phyloP scores from a whole-genome alignment of 495 filamentous ascomycete species.

The Podospora pseudopauciseta region DNA sequence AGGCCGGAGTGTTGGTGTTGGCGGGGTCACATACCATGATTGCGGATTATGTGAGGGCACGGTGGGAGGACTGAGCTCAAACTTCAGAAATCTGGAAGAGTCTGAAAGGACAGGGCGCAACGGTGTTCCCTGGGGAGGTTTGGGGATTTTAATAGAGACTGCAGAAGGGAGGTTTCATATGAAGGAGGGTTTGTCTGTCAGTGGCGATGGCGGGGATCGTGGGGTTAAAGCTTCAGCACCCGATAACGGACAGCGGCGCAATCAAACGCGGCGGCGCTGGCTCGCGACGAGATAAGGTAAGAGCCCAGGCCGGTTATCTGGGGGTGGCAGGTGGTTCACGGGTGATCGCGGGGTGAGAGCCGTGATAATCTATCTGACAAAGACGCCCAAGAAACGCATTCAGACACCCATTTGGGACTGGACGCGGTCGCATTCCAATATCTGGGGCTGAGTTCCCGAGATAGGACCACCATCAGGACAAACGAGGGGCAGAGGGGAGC shows the following conservation, averaged over 20 bases:
- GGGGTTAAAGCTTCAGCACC: conserved; percentile 8
- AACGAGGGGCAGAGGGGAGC: background rate
- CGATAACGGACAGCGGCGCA: conserved; percentile 12
- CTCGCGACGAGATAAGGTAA: background rate
- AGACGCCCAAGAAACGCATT: background rate
- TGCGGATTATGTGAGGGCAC: background rate
- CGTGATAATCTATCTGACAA: background rate
- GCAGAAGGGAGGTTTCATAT: background rate
- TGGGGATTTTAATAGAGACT: background rate
- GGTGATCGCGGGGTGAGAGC: conserved; percentile 4
- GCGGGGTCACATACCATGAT: conserved; percentile 16
- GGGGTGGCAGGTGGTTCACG: conserved; percentile 3
- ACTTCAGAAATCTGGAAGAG: background rate
- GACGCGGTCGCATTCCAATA: conserved; percentile 6
- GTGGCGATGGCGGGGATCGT: conserved; percentile 10
- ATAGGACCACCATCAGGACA: background rate
- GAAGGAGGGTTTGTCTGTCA: background rate
- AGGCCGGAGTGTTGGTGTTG: background rate
- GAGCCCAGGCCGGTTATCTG: background rate
- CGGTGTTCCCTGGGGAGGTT: background rate
- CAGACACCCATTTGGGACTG: conserved; percentile 1
- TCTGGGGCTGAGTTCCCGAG: conserved; percentile 11
- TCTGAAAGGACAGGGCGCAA: background rate
- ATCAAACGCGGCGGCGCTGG: background rate
- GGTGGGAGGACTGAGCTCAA: background rate